Conservation (phyloP, 1,139 yeast species). For the Debaryomyces psychrophilus region DNA sequence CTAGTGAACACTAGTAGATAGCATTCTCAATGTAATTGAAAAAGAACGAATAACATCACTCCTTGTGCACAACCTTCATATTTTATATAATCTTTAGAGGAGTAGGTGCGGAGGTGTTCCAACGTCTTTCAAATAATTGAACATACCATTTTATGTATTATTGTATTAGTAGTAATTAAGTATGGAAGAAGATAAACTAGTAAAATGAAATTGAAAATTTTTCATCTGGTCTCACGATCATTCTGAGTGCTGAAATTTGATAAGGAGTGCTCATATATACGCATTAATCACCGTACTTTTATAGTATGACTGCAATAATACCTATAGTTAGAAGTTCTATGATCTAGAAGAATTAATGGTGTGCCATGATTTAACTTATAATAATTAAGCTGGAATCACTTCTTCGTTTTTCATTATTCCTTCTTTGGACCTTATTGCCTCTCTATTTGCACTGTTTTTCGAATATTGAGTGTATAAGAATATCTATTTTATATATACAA, state of each 20-base stretch:
- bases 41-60: constrained; percentile 33
- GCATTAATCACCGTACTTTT: not conserved
- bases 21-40: constrained; percentile 7
- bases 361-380: too few species aligned
- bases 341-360: not conserved
- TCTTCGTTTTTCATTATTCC: too few species aligned
- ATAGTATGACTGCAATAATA: not conserved
- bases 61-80: constrained; percentile 38
- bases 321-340: not conserved
- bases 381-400: too few species aligned
- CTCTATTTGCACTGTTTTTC: not conserved
- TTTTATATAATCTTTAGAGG: constrained; percentile 7
- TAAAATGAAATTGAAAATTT: not conserved
- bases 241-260: constrained; percentile 3
- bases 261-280: constrained; percentile 1
- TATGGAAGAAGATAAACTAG: not conserved
- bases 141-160: constrained; percentile 32
- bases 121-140: constrained; percentile 23
- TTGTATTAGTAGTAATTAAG: constrained; percentile 2
- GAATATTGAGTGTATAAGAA: not conserved
- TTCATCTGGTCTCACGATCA: not conserved
- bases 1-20: not conserved
- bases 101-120: constrained; percentile 22
- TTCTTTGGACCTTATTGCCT: too few species aligned
- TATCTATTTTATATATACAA: constrained; percentile 1